Percentiles rank a stretch among this genome's conserved stretches.
These are phyloP conservation scores for Dendrocalamus latiflorus DNA, from an alignment of 202 grass and related monocot genomes.

Conservation along the genomic window DNA sequence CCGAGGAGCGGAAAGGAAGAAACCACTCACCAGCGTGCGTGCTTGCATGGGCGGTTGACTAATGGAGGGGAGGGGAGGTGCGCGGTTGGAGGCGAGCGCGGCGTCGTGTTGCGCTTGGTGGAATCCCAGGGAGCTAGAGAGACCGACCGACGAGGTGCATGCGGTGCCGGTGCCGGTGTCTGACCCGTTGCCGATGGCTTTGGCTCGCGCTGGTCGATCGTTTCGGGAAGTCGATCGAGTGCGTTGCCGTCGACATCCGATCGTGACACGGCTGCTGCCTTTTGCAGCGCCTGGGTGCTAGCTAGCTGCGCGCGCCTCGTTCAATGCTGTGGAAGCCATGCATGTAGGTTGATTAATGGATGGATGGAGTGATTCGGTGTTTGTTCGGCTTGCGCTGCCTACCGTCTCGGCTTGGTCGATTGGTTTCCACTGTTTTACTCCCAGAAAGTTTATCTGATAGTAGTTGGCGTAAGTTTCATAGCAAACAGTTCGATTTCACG, in stretches of 20 bases:
- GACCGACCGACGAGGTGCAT: background rate
- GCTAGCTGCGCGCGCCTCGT: background rate
- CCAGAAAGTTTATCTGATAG: too few species aligned
- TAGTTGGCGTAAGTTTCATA: too few species aligned
- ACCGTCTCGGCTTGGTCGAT: background rate
- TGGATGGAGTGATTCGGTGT: background rate
- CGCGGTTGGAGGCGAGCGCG: constrained; percentile 27
- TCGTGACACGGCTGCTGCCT: background rate
- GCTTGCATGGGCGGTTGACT: constrained; percentile 8
- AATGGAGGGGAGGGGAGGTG: background rate
- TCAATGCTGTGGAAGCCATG: background rate
- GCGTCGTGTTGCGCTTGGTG: constrained; percentile 37
- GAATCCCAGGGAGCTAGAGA: constrained; percentile 17
- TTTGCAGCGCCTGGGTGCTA: background rate
- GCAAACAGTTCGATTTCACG: too few species aligned
- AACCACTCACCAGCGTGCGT: background rate
- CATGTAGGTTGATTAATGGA: background rate
- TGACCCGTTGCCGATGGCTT: constrained; percentile 7
- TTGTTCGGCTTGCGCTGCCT: background rate
- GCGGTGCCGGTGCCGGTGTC: background rate
- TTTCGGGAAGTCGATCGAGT: constrained; percentile 21
- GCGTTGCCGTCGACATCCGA: constrained; percentile 13
- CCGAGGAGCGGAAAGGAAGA: background rate
- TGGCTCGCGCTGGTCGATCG: background rate
- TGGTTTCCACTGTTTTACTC: too few species aligned